Evolutionary conservation across 495 filamentous ascomycete species (phyloP), one percentile per base, ranked within the genome.

Genomic region (Pseudomonodictys pantanalensis): DNA sequence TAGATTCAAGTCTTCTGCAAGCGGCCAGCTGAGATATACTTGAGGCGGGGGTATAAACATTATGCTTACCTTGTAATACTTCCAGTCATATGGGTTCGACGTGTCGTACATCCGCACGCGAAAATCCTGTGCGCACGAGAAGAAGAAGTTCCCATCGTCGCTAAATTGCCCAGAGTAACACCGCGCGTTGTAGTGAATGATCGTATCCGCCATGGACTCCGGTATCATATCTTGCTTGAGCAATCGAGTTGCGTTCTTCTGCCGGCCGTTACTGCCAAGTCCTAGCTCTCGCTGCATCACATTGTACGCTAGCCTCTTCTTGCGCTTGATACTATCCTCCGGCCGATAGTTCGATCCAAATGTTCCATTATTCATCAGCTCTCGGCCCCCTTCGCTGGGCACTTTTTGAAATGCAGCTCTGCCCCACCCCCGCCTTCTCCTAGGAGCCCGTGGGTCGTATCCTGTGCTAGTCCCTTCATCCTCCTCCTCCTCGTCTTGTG

Each of bases 81-180:
- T 86, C 93, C 93, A 98, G 51, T 89, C 82, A 69, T 92, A 95
- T 0, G 93, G 93, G 57, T 97, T 96, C 1, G 90, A 95, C 0
- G 93, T 97, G 69, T 98, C 93, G 70, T 97, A 98, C 88, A 98
- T 91, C 20, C 92, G 86, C 12, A 98, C 90, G 53, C 82, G 84
- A 73, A 93, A 96, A 70, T 98, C 92, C 70, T 97, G 92, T 22
- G 85, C 86, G 64, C 88, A 92, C n/a, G 86, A 86, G 71, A 96
- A 98, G 73, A 96, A 98, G 75, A 97, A 97, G 75, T 96, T 96
- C 5, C 93, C 93, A 64, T 98, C 93, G 52, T 92, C 87, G 0
- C 90, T 95, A 69, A 97, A 98, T 71, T 98, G 93, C 4, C 93
- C 93, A 12, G 91, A 96, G 70, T 96, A 97, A 52, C 92, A 91